Base-by-base conservation (phyloP, 2,329 filamentous ascomycete species). In the Penicillium expansum region DNA sequence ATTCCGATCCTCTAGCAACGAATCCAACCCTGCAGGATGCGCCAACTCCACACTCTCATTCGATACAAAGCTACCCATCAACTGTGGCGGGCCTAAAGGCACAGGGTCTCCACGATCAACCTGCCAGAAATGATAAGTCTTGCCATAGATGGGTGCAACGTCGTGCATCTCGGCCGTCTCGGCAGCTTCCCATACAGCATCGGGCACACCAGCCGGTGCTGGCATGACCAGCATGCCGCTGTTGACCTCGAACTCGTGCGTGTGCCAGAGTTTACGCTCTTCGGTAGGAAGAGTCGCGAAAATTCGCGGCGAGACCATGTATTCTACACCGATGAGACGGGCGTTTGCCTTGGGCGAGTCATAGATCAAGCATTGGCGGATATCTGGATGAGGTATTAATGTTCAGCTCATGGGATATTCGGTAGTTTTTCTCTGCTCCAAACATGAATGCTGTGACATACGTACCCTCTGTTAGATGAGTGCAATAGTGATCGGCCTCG, bases 121-220 rank as follows among this genome's bases (percentile, higher is more conserved):
- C 80, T 95, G 90, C 91, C 92, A 96, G 41, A 94, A 79, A 71
- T 96, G 91, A 72, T 88, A 94, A 1, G 88, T 85, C 71, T 96
- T 96, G 10, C 91, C 91, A 68, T 95, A 95, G 3, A 94, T 71
- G 0, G 83, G 79, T 4, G 91, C 76, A 0, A 94, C 81, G 56
- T 92, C 81, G 60, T 88, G 84, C 90, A 96, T 94, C 74, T 93
- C 91, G 45, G 83, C 81, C 32, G 84, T 90, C 77, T 96, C 91
- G 2, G 90, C 87, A 5, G 80, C 71, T 61, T 94, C 88, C 91
- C 91, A 96, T 0, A 79, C 82, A 0, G 80, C 74, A 24, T 81
- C 78, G 0, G 87, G 86, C 0, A 71, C 49, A 1, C 61, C 63
- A 18, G 64, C 48, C 1, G 74, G 72, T 27, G 70, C 63, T 0